Conservation (phyloP, 2,329 filamentous ascomycete genomes). For the Neofusicoccum kwambonambiense region DNA sequence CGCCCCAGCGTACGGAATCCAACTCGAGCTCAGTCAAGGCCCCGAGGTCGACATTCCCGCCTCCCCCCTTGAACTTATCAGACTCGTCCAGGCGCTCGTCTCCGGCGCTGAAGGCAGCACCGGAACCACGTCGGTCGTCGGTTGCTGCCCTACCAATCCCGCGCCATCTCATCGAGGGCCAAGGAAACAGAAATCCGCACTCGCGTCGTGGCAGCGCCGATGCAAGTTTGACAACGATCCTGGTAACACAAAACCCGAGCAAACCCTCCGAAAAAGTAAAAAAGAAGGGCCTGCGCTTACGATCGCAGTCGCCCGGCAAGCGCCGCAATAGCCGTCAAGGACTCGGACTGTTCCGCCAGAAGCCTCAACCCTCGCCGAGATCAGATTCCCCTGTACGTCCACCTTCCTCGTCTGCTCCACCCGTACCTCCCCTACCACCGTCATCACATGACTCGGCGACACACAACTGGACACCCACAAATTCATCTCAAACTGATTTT, state of each 20-base stretch:
- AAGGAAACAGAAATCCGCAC: slow-evolving; percentile 31
- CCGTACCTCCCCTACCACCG: slow-evolving; percentile 1
- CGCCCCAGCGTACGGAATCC: background rate
- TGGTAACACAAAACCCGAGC: slow-evolving; percentile 36
- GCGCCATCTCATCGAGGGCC: slow-evolving; percentile 25
- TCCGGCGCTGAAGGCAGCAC: slow-evolving; percentile 20
- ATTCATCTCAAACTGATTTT: slow-evolving; percentile 16
- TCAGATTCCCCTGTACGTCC: slow-evolving; percentile 20
- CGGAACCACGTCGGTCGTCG: slow-evolving; percentile 33
- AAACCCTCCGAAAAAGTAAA: slow-evolving; percentile 28
- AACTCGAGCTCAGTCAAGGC: slow-evolving; percentile 10
- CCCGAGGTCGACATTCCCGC: background rate
- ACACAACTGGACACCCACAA: background rate
- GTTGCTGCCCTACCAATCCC: slow-evolving; percentile 25
- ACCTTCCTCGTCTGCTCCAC: slow-evolving; percentile 6
- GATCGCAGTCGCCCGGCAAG: slow-evolving; percentile 19
- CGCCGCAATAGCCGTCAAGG: slow-evolving; percentile 18
- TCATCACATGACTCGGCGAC: background rate
- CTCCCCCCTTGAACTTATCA: slow-evolving; percentile 14
- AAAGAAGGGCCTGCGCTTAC: slow-evolving; percentile 19
- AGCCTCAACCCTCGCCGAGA: slow-evolving; percentile 5
- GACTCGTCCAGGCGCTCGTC: slow-evolving; percentile 32
- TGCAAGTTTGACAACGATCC: slow-evolving; percentile 39
- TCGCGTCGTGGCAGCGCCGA: slow-evolving; percentile 39
- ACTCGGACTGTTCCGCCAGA: slow-evolving; percentile 9